A percentile compares a stretch with the other conserved stretches of the same genome.
Evolutionary conservation across 345 rosid species (phyloP).

Genomic region (Pistacia vera): DNA sequence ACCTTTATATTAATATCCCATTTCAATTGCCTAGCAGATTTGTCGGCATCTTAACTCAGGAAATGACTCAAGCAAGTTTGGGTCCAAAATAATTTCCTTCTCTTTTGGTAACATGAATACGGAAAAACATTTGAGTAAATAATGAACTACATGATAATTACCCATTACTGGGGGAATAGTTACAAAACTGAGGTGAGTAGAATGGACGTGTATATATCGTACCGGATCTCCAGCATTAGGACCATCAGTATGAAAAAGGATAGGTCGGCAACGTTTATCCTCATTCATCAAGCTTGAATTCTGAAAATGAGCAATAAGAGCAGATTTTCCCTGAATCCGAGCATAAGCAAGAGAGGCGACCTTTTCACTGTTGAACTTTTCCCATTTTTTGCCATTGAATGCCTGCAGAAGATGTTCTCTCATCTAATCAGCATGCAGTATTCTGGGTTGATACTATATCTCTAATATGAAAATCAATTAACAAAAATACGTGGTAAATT

Average conservation of each 20-base stretch:
- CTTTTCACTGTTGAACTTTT: constrained; percentile 89
- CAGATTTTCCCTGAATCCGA: constrained; percentile 84
- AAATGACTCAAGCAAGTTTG: neutral
- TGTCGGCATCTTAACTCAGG: neutral
- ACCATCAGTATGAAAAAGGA: constrained; percentile 84
- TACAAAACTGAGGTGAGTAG: constrained; percentile 3
- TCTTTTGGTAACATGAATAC: neutral
- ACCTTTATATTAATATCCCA: neutral
- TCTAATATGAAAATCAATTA: neutral
- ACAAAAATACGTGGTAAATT: neutral
- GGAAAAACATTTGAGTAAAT: neutral
- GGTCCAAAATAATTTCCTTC: neutral
- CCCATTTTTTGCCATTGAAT: constrained; percentile 91
- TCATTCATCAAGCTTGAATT: constrained; percentile 93
- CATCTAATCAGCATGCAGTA: neutral
- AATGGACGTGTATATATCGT: constrained; percentile 6
- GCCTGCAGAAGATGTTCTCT: constrained; percentile 48
- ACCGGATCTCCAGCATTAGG: constrained; percentile 94
- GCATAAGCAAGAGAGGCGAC: constrained; percentile 89
- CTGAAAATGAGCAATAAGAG: constrained; percentile 92
- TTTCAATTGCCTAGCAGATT: no score
- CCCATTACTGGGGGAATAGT: neutral
- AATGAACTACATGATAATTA: neutral
- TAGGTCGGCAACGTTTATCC: constrained; percentile 92
- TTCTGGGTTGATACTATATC: neutral